Conservation (phyloP, 768 basidiomycete species). For the Pleurotus ostreatus region DNA sequence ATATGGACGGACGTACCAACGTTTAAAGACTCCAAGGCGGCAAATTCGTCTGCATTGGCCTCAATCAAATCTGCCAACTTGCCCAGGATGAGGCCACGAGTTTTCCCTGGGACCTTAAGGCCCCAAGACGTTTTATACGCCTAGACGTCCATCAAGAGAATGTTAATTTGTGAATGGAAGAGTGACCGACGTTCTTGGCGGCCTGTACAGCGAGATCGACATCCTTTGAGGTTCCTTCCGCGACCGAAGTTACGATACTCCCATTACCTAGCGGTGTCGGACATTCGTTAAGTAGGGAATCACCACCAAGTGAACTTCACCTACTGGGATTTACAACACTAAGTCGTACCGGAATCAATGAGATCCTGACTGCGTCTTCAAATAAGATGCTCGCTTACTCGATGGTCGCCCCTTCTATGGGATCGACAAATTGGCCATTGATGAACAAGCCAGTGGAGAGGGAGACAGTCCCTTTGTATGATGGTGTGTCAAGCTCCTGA, state of each 20-base stretch:
- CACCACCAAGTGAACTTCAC: no score
- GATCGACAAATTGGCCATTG: conserved; percentile 53
- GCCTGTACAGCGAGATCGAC: conserved; percentile 61
- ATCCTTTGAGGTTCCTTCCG: conserved; percentile 55
- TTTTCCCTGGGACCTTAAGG: conserved; percentile 32
- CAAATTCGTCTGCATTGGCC: conserved; percentile 39
- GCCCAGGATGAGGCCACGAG: conserved; percentile 36
- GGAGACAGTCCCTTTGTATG: conserved; percentile 54
- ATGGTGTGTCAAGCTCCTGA: conserved; percentile 47
- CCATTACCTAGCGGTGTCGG: conserved; percentile 43
- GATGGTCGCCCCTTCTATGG: conserved; percentile 43
- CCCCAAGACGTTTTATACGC: conserved; percentile 44
- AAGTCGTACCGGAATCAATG: neutral
- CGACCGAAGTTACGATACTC: conserved; percentile 46
- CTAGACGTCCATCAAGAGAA: conserved; percentile 6
- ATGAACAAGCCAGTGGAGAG: conserved; percentile 70
- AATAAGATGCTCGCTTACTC: conserved; percentile 38
- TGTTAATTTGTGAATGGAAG: neutral
- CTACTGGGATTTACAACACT: conserved; percentile 43
- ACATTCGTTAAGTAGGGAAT: neutral
- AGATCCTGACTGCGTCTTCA: conserved; percentile 1
- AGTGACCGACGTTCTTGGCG: conserved; percentile 39
- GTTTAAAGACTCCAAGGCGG: conserved; percentile 48
- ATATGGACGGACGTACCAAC: conserved; percentile 23
- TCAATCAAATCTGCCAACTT: conserved; percentile 54